phyloP scores from a whole-genome alignment of 2,329 filamentous ascomycete species.

The Microdochium paspali region DNA sequence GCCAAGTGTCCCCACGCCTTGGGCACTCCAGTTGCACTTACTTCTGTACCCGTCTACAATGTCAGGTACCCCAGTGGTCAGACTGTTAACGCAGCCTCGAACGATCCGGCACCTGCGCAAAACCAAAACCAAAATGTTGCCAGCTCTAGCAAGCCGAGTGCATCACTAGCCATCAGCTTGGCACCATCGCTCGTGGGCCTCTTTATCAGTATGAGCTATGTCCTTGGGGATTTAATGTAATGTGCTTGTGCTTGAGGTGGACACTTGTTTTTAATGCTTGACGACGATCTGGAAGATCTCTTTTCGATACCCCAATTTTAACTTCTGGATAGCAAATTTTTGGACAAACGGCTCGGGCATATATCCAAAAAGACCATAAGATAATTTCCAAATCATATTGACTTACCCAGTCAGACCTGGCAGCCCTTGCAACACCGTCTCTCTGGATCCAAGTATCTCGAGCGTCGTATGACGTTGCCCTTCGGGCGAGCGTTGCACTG shows the following conservation, averaged over 20 bases:
- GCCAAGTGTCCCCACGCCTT: constrained; percentile 36
- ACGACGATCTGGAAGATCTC: background rate
- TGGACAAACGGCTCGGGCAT: background rate
- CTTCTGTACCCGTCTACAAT: constrained; percentile 35
- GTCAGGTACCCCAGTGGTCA: constrained; percentile 41
- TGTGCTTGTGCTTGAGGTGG: background rate
- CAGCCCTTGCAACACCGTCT: too few relatives aligned
- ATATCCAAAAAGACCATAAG: background rate
- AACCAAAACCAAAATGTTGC: background rate
- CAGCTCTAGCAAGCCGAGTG: background rate
- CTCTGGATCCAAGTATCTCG: too few relatives aligned
- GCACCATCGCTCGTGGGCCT: background rate
- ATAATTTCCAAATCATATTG: background rate
- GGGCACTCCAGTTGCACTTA: constrained; percentile 23
- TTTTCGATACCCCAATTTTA: background rate
- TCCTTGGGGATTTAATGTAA: background rate
- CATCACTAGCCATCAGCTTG: background rate
- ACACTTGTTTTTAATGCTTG: background rate
- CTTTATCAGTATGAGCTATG: background rate
- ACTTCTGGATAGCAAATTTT: background rate
- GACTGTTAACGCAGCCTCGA: constrained; percentile 22
- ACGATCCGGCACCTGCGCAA: constrained; percentile 12
- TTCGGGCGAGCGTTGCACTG: too few relatives aligned
- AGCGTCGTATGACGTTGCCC: too few relatives aligned
- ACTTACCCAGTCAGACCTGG: background rate